Percentiles rank a stretch among this genome's conserved stretches.
Evolutionary conservation across 768 basidiomycete genomes (phyloP).

Genomic region (Phylloporus sp.): DNA sequence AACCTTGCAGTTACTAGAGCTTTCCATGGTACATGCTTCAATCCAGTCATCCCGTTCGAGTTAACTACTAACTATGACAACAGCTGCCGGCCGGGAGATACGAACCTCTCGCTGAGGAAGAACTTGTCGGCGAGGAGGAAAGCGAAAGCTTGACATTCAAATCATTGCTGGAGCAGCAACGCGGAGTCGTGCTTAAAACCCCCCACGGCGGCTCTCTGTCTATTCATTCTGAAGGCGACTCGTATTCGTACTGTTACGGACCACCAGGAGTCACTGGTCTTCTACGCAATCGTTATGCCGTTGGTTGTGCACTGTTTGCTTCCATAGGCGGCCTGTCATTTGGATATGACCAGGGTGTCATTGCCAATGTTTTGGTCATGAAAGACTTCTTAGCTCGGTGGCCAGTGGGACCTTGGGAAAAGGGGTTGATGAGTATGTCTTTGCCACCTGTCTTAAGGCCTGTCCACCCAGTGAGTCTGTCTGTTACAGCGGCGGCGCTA

Average conservation of each 20-base stretch:
- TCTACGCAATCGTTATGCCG: slow-evolving; percentile 56
- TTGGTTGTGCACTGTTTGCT: slow-evolving; percentile 67
- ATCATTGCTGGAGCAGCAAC: slow-evolving; percentile 15
- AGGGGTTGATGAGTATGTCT: slow-evolving; percentile 69
- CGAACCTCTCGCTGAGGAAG: slow-evolving; percentile 15
- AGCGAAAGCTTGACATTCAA: slow-evolving; percentile 9
- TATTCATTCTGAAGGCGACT: slow-evolving; percentile 17
- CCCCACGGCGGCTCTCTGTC: slow-evolving; percentile 26
- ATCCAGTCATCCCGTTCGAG: neutral
- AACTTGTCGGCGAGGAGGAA: slow-evolving; percentile 9
- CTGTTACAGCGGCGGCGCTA: slow-evolving; percentile 58
- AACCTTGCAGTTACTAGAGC: neutral
- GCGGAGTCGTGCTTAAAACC: slow-evolving; percentile 19
- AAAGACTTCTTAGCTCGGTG: slow-evolving; percentile 62
- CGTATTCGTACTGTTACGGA: slow-evolving; percentile 69
- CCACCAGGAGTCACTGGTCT: slow-evolving; percentile 65
- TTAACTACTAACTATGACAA: neutral
- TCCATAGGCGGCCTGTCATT: slow-evolving; percentile 75
- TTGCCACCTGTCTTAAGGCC: neutral
- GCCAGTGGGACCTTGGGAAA: slow-evolving; percentile 68
- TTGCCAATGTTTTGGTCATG: slow-evolving; percentile 85
- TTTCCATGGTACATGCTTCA: slow-evolving; percentile 13
- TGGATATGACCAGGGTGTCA: slow-evolving; percentile 83
- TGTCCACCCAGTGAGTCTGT: neutral
- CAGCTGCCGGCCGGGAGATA: slow-evolving; percentile 11